phyloP scores from a whole-genome alignment of 306 rosid genomes.

The Prunus mume region DNA sequence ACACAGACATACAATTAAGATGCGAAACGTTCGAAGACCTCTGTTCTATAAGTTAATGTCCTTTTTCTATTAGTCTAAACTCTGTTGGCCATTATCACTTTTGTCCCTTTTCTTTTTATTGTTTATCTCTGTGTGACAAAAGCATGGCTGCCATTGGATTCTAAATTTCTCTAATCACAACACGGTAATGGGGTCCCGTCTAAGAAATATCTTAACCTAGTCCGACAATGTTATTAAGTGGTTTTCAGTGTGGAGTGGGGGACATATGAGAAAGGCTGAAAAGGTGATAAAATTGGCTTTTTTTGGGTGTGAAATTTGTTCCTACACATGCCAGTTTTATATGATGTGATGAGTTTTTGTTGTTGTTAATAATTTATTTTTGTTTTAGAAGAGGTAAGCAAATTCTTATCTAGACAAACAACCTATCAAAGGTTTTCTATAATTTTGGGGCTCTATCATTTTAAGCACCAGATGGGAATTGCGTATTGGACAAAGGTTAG shows the following conservation, averaged over 20 bases:
- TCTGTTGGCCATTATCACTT: fast-evolving
- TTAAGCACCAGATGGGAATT: background rate
- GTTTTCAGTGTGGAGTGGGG: background rate
- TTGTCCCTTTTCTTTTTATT: background rate
- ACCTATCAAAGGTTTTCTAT: background rate
- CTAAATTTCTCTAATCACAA: background rate
- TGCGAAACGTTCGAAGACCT: fast-evolving
- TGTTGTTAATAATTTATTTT: background rate
- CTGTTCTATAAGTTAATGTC: fast-evolving
- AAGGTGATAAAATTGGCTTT: background rate
- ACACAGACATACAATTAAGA: no score
- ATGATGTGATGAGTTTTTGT: background rate
- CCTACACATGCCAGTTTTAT: background rate
- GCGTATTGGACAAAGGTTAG: background rate
- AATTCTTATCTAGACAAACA: background rate
- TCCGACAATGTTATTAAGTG: background rate
- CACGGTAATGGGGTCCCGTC: conserved; percentile 12
- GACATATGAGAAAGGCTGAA: background rate
- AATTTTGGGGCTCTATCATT: conserved; percentile 1
- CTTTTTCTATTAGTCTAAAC: fast-evolving
- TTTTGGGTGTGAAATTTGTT: background rate
- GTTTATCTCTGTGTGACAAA: background rate
- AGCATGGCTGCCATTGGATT: conserved; percentile 11
- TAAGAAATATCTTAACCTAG: background rate
- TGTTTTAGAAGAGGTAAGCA: background rate